phyloP scores from a whole-genome alignment of 495 filamentous ascomycete genomes.

The Penicillium desertorum region DNA sequence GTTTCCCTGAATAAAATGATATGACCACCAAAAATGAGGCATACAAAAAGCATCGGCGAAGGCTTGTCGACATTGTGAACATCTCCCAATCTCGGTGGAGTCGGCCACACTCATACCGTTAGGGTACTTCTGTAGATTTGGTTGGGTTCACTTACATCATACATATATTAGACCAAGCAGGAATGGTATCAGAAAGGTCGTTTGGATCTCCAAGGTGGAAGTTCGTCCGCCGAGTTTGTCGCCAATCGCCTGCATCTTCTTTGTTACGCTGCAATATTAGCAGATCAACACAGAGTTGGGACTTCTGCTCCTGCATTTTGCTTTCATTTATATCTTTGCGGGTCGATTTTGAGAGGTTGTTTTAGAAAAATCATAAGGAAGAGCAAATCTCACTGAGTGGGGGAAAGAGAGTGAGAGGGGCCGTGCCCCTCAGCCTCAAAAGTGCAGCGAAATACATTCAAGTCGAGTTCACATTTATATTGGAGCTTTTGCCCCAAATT shows the following conservation, averaged over 20 bases:
- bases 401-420: background rate
- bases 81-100: background rate
- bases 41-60: constrained; percentile 6
- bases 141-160: background rate
- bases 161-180: constrained; percentile 5
- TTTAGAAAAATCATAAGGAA: background rate
- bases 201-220: constrained; percentile 1
- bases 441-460: background rate
- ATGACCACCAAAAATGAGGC: constrained; percentile 15
- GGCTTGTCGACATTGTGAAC: constrained; percentile 5
- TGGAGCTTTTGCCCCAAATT: background rate
- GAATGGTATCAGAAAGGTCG: background rate
- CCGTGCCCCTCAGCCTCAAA: constrained; percentile 11
- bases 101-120: background rate
- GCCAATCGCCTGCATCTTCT: background rate
- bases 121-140: background rate
- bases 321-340: too few species aligned
- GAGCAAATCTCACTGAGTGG: constrained; percentile 1
- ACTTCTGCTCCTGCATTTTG: constrained; percentile 8
- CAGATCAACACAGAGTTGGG: background rate
- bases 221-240: background rate
- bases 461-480: background rate
- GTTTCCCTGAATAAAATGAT: background rate
- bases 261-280: background rate
- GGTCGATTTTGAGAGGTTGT: too few species aligned